A percentile compares a stretch with the other conserved stretches of the same genome.
phyloP scores from a whole-genome alignment of 495 filamentous ascomycete species.

The Aspergillus asperescens region DNA sequence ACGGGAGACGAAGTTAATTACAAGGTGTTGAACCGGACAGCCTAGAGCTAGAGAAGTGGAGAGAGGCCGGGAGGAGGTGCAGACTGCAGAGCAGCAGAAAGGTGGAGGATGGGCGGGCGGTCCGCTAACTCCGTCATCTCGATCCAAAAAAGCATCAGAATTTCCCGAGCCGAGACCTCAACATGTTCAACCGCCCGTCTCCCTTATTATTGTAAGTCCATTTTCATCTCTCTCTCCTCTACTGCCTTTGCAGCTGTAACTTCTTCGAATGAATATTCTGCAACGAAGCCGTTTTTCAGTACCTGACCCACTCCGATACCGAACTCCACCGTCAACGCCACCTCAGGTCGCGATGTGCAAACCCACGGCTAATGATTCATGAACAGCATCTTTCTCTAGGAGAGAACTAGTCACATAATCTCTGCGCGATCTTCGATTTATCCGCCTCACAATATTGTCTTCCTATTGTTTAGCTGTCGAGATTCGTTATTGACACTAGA shows the following conservation, averaged over 20 bases:
- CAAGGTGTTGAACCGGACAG: neutral
- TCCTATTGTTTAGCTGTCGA: neutral
- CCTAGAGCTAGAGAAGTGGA: constrained; percentile 10
- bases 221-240: neutral
- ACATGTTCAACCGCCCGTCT: neutral
- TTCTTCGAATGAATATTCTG: neutral
- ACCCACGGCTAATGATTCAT: constrained; percentile 2
- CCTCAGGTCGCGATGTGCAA: constrained; percentile 11
- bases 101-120: constrained; percentile 22
- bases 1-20: neutral
- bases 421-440: neutral
- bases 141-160: constrained; percentile 31
- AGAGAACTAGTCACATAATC: neutral
- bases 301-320: neutral
- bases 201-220: constrained; percentile 2
- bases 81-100: too few relatives aligned
- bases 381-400: neutral
- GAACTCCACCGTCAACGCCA: constrained; percentile 13
- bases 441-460: neutral
- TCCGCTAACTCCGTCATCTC: constrained; percentile 45
- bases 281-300: neutral
- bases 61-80: constrained; percentile 25
- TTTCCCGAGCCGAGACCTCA: constrained; percentile 28
- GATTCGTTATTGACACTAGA: neutral
- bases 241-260: neutral